phyloP scores from a whole-genome alignment of 2,329 filamentous ascomycete species.

The Capronia coronata region DNA sequence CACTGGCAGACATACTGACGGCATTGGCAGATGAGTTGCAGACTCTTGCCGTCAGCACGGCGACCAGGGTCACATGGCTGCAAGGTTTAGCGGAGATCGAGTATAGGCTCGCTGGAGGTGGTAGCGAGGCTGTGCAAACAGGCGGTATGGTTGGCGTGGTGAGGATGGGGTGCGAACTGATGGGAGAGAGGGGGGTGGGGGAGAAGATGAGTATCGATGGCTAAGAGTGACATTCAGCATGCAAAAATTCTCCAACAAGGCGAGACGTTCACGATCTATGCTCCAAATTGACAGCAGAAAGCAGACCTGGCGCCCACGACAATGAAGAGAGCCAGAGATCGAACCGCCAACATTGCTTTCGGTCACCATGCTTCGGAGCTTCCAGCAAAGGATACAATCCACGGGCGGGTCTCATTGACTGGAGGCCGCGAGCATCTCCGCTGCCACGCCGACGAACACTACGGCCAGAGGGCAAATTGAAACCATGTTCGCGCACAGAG shows the following conservation, averaged over 20 bases:
- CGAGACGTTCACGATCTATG: not conserved
- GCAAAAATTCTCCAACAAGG: not conserved
- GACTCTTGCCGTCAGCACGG: conserved; percentile 73
- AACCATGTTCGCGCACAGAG: too few relatives aligned
- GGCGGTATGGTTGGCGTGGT: conserved; percentile 88
- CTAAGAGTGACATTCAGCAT: conserved; percentile 1
- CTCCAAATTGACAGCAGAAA: too few relatives aligned
- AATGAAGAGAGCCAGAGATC: not conserved
- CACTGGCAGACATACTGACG: conserved; percentile 88
- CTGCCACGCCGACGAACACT: too few relatives aligned
- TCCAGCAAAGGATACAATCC: too few relatives aligned
- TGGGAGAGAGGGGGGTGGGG: conserved; percentile 39
- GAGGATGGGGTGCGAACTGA: conserved; percentile 74
- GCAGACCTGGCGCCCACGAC: too few relatives aligned
- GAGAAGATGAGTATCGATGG: conserved; percentile 23
- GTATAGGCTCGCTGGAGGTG: conserved; percentile 80
- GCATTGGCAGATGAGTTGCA: conserved; percentile 74
- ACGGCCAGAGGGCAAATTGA: too few relatives aligned
- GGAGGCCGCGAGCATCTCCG: too few relatives aligned
- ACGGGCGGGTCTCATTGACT: too few relatives aligned
- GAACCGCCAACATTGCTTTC: not conserved
- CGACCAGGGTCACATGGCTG: conserved; percentile 86
- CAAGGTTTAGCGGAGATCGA: conserved; percentile 88
- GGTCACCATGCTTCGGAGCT: too few relatives aligned
- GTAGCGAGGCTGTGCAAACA: conserved; percentile 81